These are phyloP conservation scores for Cubamyces sp. DNA, from an alignment of 768 basidiomycete genomes.

Conservation along the genomic window DNA sequence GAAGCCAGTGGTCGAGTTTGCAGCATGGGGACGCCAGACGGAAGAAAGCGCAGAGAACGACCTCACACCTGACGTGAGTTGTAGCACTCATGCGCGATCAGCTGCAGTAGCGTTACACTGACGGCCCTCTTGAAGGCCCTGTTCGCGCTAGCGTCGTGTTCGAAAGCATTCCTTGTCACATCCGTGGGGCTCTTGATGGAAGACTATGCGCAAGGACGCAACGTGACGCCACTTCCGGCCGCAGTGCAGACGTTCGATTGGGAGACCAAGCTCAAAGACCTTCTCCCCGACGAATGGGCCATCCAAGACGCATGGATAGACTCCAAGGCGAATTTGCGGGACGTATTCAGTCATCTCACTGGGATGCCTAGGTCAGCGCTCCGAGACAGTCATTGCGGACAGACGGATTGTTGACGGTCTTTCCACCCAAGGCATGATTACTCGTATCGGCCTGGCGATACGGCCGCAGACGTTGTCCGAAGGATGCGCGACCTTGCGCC, in stretches of 20 bases:
- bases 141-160: slow-evolving; percentile 37
- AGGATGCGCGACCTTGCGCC: slow-evolving; percentile 37
- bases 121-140: slow-evolving; percentile 27
- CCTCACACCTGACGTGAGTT: slow-evolving; percentile 28
- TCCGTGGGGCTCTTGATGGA: slow-evolving; percentile 39
- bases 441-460: slow-evolving; percentile 37
- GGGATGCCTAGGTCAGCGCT: slow-evolving; percentile 40
- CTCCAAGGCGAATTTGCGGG: slow-evolving; percentile 39
- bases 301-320: slow-evolving; percentile 44
- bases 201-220: slow-evolving; percentile 36
- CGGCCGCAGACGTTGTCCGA: slow-evolving; percentile 26
- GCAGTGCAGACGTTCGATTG: slow-evolving; percentile 28
- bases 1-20: slow-evolving; percentile 13
- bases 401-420: neutral
- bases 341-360: slow-evolving; percentile 45
- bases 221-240: slow-evolving; percentile 30
- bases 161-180: slow-evolving; percentile 37
- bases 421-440: slow-evolving; percentile 37
- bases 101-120: neutral
- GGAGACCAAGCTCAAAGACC: slow-evolving; percentile 36
- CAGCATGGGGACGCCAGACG: slow-evolving; percentile 22
- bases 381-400: no score
- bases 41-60: slow-evolving; percentile 20
- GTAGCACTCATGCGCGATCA: slow-evolving; percentile 14
- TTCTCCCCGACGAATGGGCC: slow-evolving; percentile 45